A percentile compares a stretch with the other conserved stretches of the same genome.
Conservation (phyloP, 495 filamentous ascomycete species). For the Trypethelium eluteriae region DNA sequence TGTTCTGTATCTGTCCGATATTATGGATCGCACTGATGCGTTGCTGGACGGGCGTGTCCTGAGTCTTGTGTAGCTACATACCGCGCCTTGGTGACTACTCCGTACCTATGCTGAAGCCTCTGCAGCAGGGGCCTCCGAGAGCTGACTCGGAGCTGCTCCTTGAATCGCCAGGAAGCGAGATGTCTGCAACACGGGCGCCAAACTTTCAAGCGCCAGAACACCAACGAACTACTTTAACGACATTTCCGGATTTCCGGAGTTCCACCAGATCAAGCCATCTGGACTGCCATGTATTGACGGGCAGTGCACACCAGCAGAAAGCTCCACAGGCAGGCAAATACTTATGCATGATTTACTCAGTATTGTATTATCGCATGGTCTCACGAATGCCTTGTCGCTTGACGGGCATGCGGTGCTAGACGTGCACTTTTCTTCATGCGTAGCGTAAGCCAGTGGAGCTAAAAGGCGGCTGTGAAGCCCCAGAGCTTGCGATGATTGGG, state of each 20-base stretch:
- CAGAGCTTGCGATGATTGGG: neutral
- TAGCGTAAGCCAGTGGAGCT: constrained; percentile 3
- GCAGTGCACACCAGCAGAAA: neutral
- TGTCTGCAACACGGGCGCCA: neutral
- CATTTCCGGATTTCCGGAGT: neutral
- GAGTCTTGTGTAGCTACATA: no score
- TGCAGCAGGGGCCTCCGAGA: neutral
- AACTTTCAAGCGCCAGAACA: constrained; percentile 1
- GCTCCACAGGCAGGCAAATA: neutral
- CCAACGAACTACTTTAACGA: neutral
- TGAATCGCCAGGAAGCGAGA: neutral
- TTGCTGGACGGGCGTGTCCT: no score
- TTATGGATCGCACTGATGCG: no score
- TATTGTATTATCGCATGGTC: no score
- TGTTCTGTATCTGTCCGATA: no score
- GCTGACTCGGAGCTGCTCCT: neutral
- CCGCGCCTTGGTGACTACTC: neutral
- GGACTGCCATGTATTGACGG: neutral
- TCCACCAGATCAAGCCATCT: neutral
- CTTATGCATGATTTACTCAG: no score
- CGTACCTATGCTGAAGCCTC: neutral
- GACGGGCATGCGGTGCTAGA: neutral
- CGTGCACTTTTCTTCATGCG: neutral
- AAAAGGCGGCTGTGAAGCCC: neutral
- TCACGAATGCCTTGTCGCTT: neutral